Conservation (phyloP, 169 alveolate genomes). For the Amoebophrya sp. region DNA sequence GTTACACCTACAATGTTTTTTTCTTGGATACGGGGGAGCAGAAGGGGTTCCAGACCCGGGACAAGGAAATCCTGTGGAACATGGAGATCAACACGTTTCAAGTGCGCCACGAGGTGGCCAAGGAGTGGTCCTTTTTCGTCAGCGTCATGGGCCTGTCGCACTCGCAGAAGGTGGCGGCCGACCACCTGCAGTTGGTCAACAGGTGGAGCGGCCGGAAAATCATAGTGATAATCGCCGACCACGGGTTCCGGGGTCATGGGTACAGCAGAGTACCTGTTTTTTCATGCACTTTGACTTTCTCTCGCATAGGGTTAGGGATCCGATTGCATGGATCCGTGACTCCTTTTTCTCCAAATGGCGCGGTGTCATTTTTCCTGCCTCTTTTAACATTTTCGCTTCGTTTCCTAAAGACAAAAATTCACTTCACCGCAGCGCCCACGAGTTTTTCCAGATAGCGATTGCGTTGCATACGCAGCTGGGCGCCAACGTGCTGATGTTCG, state of each 20-base stretch:
- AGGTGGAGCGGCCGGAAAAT: conserved; percentile 1
- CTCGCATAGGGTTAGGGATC: too few relatives aligned
- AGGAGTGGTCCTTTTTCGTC: neutral
- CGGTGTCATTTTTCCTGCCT: too few relatives aligned
- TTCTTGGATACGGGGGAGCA: too few relatives aligned
- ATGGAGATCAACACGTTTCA: conserved; percentile 10
- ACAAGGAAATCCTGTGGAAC: conserved; percentile 3
- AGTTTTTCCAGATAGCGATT: neutral
- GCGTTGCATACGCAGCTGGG: neutral
- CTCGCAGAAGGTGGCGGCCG: conserved; percentile 16
- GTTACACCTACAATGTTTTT: too few relatives aligned
- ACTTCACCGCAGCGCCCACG: conserved; percentile 24
- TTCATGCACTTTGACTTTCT: too few relatives aligned
- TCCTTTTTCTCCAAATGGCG: too few relatives aligned
- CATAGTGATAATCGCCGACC: neutral
- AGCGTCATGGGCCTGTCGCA: neutral
- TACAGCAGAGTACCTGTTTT: too few relatives aligned
- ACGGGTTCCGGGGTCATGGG: neutral
- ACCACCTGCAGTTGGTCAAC: conserved; percentile 2
- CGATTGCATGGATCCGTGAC: too few relatives aligned
- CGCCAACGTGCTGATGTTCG: neutral
- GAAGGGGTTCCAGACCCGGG: too few relatives aligned
- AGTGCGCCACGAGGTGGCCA: neutral
- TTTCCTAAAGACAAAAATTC: too few relatives aligned
- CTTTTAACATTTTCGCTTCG: too few relatives aligned